A percentile compares a stretch with the other conserved stretches of the same genome.
Conservation (phyloP, 2,329 filamentous ascomycete genomes). For the Arthrobotrys conoides region DNA sequence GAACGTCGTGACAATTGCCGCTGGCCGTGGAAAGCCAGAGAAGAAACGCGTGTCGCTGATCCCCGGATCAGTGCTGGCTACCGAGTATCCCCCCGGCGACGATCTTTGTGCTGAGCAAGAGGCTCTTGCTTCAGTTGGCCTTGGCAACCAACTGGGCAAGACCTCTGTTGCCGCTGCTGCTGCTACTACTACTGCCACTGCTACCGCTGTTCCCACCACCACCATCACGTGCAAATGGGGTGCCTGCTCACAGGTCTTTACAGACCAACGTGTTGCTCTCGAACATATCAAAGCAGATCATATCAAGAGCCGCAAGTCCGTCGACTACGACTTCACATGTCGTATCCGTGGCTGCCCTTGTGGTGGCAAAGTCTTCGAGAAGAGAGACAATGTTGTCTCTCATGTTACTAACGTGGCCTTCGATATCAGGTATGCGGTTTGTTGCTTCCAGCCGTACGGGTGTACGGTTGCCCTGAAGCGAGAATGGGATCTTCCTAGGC, state of each 20-base stretch:
- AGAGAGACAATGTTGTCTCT: constrained; percentile 54
- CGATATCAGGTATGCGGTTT: constrained; percentile 46
- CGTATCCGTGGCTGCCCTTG: constrained; percentile 36
- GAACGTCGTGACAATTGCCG: background rate
- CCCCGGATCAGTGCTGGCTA: background rate
- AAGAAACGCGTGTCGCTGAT: background rate
- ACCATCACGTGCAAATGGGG: constrained; percentile 33
- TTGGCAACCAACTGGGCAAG: too few relatives aligned
- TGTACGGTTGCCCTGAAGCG: constrained; percentile 38
- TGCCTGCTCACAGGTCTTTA: constrained; percentile 2
- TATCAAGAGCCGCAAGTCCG: constrained; percentile 18
- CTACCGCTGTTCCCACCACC: background rate
- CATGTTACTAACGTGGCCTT: constrained; percentile 56
- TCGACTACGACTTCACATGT: constrained; percentile 47
- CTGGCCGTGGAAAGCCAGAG: background rate
- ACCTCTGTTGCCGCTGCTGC: too few relatives aligned
- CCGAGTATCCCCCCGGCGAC: background rate
- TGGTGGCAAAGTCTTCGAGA: constrained; percentile 40
- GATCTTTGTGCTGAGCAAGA: too few relatives aligned
- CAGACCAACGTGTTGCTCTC: background rate
- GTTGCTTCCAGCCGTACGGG: constrained; percentile 27
- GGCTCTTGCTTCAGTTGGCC: too few relatives aligned
- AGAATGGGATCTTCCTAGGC: constrained; percentile 47
- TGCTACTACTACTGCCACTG: too few relatives aligned
- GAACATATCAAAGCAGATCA: constrained; percentile 43